Conservation (phyloP, 2,329 filamentous ascomycete species). For the Colletotrichum melonis region DNA sequence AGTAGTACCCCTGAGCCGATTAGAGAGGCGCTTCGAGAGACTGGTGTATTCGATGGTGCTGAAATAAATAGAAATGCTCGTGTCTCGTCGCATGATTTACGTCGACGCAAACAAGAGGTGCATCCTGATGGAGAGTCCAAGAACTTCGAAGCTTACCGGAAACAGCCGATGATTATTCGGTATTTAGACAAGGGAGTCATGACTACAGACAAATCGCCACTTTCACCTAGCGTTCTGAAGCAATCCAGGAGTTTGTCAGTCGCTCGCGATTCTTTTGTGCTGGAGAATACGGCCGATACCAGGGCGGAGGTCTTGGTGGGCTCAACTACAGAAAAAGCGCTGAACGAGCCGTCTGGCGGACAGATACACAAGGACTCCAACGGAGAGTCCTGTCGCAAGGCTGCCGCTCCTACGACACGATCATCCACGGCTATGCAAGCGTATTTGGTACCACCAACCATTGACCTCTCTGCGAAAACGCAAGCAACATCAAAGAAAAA, state of each 20-base stretch:
- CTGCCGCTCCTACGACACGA: neutral
- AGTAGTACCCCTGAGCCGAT: slow-evolving; percentile 24
- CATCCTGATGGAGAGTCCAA: too few relatives aligned
- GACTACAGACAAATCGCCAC: neutral
- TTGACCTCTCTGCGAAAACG: neutral
- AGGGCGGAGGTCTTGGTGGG: too few relatives aligned
- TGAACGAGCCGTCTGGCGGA: neutral
- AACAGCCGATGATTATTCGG: slow-evolving; percentile 20
- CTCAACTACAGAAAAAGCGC: neutral
- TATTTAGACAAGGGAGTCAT: slow-evolving; percentile 38
- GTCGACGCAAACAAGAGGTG: neutral
- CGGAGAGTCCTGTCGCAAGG: neutral
- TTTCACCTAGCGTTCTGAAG: neutral
- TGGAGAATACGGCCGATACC: neutral
- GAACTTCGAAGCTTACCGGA: neutral
- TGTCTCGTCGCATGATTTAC: neutral
- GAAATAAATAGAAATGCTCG: neutral
- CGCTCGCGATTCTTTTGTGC: neutral
- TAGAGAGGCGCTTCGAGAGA: slow-evolving; percentile 14
- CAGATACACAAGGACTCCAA: neutral
- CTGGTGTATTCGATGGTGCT: slow-evolving; percentile 21
- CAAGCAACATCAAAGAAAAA: neutral
- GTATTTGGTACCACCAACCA: neutral
- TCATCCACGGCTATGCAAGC: neutral
- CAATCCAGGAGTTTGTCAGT: neutral